A percentile compares a stretch with the other conserved stretches of the same genome.
Evolutionary conservation across 2,329 filamentous ascomycete genomes (phyloP).

Genomic region (Fusarium anthophilum): DNA sequence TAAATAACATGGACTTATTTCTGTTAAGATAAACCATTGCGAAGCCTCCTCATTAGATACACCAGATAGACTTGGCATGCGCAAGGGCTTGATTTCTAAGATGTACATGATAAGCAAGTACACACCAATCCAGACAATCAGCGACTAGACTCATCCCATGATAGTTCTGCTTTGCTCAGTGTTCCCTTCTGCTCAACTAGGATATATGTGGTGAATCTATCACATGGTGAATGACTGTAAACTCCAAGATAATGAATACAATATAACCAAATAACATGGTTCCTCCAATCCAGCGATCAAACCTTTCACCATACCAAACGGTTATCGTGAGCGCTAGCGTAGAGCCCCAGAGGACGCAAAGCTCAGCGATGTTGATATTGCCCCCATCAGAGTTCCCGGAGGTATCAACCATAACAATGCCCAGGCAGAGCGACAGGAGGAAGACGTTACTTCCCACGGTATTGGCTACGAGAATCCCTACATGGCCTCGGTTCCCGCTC

Average conservation of each 20-base stretch:
- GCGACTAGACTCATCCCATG: not conserved
- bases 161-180: not conserved
- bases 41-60: rapidly evolving
- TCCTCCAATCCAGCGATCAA: not conserved
- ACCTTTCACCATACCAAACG: not conserved
- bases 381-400: not conserved
- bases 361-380: rapidly evolving
- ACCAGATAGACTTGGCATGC: not conserved
- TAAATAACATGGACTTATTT: too few relatives aligned
- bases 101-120: too few relatives aligned
- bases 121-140: too few relatives aligned
- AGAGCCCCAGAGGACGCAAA: not conserved
- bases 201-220: rapidly evolving
- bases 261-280: not conserved
- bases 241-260: not conserved
- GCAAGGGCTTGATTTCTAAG: rapidly evolving
- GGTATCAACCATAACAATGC: not conserved
- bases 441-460: not conserved
- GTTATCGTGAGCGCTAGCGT: not conserved
- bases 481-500: not conserved
- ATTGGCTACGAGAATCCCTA: not conserved
- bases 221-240: not conserved
- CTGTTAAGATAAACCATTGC: too few relatives aligned
- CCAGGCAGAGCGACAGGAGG: not conserved
- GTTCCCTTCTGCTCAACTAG: rapidly evolving